Evolutionary conservation across 192 early-diverging fungal species (phyloP), one percentile per base, ranked within the genome.

Genomic region (Backusella mclennaniae): DNA sequence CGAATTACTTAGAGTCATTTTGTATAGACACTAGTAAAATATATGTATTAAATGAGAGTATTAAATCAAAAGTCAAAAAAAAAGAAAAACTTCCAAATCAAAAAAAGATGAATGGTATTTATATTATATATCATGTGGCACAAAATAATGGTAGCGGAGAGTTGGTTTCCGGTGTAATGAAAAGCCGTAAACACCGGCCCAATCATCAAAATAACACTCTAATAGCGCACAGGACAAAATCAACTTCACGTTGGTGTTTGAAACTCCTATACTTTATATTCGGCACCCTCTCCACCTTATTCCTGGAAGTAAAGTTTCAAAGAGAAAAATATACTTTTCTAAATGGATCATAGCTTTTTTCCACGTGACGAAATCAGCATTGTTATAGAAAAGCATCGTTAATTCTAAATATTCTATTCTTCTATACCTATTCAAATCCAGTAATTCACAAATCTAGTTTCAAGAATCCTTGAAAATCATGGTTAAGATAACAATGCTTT

Each of bases 211-310:
- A 63, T 29, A 63, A 0, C 23, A 63, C 23, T 29, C 26, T 63
- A 63, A 63, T 29, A 63, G 56, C 56, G 56, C 56, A 63, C 56
- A 63, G 56, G 56, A 26, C 56, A 63, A 63, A 63, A 63, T 63
- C 56, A 63, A 29, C 21, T 63, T 63, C 56, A 63, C 56, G 56
- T 63, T 63, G 23, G 9, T 29, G 56, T 63, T 63, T 63, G 11
- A 29, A 63, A 63, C 56, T 63, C 56, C 56, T 63, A 63, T 63
- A 63, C 4, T 3, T 63, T 63, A 29, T 63, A 63, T 29, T 63
- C 56, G 56, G 56, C 56, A 63, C 56, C 56, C 26, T 63, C 56
- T 63, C 56, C 56, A 63, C 56, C 12, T 63, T 63, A 49, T 63
- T 23, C 23, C 56, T 63, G 23, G 56, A 29, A 59, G 23, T 49